These are phyloP conservation scores for Fusarium sp. DNA, from an alignment of 2,329 filamentous ascomycete species.

Conservation along the genomic window DNA sequence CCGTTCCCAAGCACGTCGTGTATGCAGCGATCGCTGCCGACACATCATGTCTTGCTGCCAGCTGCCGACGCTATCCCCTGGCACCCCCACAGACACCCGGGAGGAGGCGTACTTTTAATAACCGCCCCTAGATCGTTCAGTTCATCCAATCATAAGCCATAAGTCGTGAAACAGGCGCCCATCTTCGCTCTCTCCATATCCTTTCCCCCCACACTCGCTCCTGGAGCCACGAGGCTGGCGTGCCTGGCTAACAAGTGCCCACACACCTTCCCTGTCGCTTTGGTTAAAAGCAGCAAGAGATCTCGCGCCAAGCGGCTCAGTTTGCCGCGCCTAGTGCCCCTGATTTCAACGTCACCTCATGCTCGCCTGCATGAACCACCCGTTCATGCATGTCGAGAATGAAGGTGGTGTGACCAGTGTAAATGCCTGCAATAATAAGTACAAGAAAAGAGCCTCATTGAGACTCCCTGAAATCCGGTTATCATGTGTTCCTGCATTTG, in stretches of 20 bases:
- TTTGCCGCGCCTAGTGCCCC: conserved; percentile 49
- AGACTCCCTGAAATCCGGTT: conserved; percentile 33
- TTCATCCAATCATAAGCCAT: conserved; percentile 66
- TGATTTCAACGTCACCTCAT: conserved; percentile 46
- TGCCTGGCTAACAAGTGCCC: conserved; percentile 42
- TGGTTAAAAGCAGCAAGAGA: conserved; percentile 57
- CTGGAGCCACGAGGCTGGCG: conserved; percentile 44
- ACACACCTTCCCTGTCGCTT: conserved; percentile 42
- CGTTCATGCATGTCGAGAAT: conserved; percentile 37
- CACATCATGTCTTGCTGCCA: conserved; percentile 41
- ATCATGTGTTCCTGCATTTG: conserved; percentile 35
- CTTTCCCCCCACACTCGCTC: conserved; percentile 42
- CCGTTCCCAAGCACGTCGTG: conserved; percentile 27
- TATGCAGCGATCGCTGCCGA: conserved; percentile 41
- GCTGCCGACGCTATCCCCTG: conserved; percentile 39
- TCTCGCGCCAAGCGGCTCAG: conserved; percentile 52
- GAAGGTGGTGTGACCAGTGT: conserved; percentile 36
- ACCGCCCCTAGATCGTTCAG: conserved; percentile 48
- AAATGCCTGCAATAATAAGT: conserved; percentile 29
- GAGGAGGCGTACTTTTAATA: conserved; percentile 60
- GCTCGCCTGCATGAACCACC: conserved; percentile 38
- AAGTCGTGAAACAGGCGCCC: conserved; percentile 58
- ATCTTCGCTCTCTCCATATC: conserved; percentile 20
- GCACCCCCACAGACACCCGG: conserved; percentile 44
- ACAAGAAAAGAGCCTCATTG: conserved; percentile 29